A percentile compares a stretch with the other conserved stretches of the same genome.
These are phyloP conservation scores for Ricinus communis DNA, from an alignment of 345 rosid species.

Conservation along the genomic window DNA sequence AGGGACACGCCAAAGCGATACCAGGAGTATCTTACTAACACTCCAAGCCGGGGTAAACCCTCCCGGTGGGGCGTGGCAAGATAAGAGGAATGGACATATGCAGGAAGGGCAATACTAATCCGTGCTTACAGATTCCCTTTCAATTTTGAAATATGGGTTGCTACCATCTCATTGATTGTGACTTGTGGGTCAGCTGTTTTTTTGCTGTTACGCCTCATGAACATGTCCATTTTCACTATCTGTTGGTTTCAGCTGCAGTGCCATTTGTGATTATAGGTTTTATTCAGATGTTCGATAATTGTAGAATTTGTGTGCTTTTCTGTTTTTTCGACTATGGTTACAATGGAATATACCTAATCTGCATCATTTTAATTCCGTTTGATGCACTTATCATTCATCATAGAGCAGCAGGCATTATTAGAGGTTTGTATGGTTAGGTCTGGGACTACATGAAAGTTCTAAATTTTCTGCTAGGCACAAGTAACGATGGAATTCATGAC, in stretches of 20 bases:
- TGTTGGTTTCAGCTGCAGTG: conserved; percentile 10
- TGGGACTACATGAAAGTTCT: no score
- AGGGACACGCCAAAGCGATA: conserved; percentile 20
- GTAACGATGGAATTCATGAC: no score
- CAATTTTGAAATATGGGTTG: conserved; percentile 21
- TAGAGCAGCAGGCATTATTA: no score
- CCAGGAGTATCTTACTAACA: conserved; percentile 12
- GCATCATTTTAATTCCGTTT: no score
- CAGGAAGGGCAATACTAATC: conserved; percentile 15
- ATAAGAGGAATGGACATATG: not conserved
- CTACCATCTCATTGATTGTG: conserved; percentile 18
- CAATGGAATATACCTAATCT: no score
- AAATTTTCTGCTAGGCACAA: no score
- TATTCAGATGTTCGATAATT: conserved; percentile 15
- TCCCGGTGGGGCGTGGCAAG: conserved; percentile 35
- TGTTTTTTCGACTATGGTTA: no score
- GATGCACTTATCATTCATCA: no score
- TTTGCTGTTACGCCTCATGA: conserved; percentile 27
- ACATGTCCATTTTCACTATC: conserved; percentile 15
- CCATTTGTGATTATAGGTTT: conserved; percentile 15
- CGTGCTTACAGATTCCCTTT: conserved; percentile 27
- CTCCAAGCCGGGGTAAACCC: conserved; percentile 25
- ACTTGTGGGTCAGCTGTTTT: conserved; percentile 29
- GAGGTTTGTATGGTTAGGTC: no score
- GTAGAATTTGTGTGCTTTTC: not conserved